These are phyloP conservation scores for Phoenix roebelenii DNA, from an alignment of 176 grass and related monocot genomes.

Conservation along the genomic window DNA sequence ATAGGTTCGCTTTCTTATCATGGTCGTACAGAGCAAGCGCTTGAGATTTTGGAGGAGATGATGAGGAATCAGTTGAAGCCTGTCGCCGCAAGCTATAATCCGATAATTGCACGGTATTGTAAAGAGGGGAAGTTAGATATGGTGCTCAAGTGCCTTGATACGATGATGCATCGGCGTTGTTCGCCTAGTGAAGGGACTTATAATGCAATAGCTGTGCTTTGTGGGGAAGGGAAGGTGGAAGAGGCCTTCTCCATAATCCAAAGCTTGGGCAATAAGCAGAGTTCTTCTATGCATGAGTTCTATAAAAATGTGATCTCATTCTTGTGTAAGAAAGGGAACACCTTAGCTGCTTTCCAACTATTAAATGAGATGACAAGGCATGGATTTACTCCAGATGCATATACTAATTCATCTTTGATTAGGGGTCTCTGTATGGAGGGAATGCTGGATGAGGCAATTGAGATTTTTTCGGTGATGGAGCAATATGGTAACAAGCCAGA, in stretches of 20 bases:
- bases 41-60: slow-evolving; percentile 30
- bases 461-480: slow-evolving; percentile 24
- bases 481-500: slow-evolving; percentile 13
- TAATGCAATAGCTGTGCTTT: slow-evolving; percentile 26
- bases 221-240: slow-evolving; percentile 20
- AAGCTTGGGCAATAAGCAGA: slow-evolving; percentile 11
- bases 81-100: slow-evolving; percentile 22
- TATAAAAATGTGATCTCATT: slow-evolving; percentile 20
- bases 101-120: slow-evolving; percentile 20
- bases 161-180: slow-evolving; percentile 19
- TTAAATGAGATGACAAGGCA: slow-evolving; percentile 26
- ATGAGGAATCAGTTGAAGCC: slow-evolving; percentile 11
- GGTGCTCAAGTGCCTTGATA: slow-evolving; percentile 18
- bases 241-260: slow-evolving; percentile 24
- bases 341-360: slow-evolving; percentile 20
- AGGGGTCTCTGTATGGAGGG: slow-evolving; percentile 27
- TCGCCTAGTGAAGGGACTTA: slow-evolving; percentile 23
- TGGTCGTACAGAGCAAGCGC: slow-evolving; percentile 20
- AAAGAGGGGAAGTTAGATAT: slow-evolving; percentile 21
- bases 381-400: slow-evolving; percentile 23
- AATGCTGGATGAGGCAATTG: slow-evolving; percentile 22
- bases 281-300: slow-evolving; percentile 19
- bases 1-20: slow-evolving; percentile 16
- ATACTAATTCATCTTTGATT: slow-evolving; percentile 20
- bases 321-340: slow-evolving; percentile 33